These are phyloP conservation scores for Starmerella scarabaei DNA, from an alignment of 805 yeast species.

Conservation along the genomic window DNA sequence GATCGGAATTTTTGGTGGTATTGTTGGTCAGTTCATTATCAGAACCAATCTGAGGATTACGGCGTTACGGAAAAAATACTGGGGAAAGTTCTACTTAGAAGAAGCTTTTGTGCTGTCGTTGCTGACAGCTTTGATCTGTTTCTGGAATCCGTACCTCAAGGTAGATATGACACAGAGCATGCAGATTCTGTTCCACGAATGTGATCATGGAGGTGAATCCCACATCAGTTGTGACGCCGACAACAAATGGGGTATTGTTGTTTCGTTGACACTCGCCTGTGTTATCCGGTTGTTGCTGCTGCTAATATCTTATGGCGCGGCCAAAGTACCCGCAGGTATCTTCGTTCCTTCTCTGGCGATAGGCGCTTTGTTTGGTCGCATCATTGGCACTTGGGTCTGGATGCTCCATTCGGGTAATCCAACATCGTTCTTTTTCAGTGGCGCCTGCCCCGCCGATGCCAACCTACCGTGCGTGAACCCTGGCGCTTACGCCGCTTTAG, in stretches of 20 bases:
- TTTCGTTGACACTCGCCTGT: slow-evolving; percentile 58
- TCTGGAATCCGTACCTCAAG: slow-evolving; percentile 66
- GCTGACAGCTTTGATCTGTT: slow-evolving; percentile 63
- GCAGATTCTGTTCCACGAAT: slow-evolving; percentile 80
- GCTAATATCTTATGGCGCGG: slow-evolving; percentile 67
- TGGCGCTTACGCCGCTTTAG: slow-evolving; percentile 89
- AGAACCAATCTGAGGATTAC: slow-evolving; percentile 65
- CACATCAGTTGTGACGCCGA: slow-evolving; percentile 24
- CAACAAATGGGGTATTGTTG: slow-evolving; percentile 27
- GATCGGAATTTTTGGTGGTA: slow-evolving; percentile 82
- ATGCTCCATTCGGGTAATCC: slow-evolving; percentile 33
- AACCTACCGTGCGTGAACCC: slow-evolving; percentile 56
- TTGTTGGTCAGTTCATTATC: slow-evolving; percentile 69
- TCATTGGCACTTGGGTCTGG: slow-evolving; percentile 63
- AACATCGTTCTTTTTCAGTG: slow-evolving; percentile 26
- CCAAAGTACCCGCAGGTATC: slow-evolving; percentile 90
- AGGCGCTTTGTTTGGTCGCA: slow-evolving; percentile 89
- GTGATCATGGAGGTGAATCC: slow-evolving; percentile 38
- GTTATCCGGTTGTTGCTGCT: slow-evolving; percentile 56
- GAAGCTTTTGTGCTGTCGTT: slow-evolving; percentile 61
- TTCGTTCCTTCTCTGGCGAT: slow-evolving; percentile 96
- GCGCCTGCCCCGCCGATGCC: slow-evolving; percentile 4
- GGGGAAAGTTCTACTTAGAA: slow-evolving; percentile 44
- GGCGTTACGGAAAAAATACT: slow-evolving; percentile 58
- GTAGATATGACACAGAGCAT: slow-evolving; percentile 93